Conservation (phyloP, 257 asterid genomes). For the Fraxinus americana region DNA sequence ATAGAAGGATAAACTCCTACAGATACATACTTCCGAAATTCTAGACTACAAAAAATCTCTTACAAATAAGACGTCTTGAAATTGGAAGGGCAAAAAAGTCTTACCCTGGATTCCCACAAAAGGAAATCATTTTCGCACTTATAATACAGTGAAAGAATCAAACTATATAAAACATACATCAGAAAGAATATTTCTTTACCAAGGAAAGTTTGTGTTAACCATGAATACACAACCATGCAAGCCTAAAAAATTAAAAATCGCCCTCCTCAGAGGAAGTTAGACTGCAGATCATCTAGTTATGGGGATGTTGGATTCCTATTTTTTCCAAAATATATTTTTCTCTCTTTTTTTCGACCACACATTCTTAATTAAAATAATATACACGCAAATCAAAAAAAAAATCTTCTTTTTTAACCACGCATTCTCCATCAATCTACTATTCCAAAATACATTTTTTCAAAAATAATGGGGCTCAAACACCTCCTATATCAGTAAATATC, state of each 20-base stretch:
- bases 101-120: not conserved
- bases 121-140: no score
- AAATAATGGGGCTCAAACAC: no score
- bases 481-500: slow-evolving; percentile 1
- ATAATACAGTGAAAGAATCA: not conserved
- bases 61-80: not conserved
- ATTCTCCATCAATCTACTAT: no score
- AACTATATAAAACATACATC: not conserved
- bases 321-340: no score
- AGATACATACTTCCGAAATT: not conserved
- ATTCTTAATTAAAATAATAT: no score
- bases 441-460: no score
- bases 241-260: slow-evolving; percentile 3
- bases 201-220: not conserved
- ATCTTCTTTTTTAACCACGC: no score
- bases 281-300: slow-evolving; percentile 12
- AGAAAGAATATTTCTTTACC: not conserved
- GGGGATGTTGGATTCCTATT: no score
- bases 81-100: slow-evolving; percentile 2
- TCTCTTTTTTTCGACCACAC: no score
- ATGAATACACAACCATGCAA: slow-evolving; percentile 12
- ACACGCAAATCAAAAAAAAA: no score
- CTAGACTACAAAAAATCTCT: not conserved
- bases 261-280: slow-evolving; percentile 12
- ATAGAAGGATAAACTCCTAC: not conserved